Base-by-base conservation (phyloP, 1,139 yeast genomes). In the Pichia sp. region DNA sequence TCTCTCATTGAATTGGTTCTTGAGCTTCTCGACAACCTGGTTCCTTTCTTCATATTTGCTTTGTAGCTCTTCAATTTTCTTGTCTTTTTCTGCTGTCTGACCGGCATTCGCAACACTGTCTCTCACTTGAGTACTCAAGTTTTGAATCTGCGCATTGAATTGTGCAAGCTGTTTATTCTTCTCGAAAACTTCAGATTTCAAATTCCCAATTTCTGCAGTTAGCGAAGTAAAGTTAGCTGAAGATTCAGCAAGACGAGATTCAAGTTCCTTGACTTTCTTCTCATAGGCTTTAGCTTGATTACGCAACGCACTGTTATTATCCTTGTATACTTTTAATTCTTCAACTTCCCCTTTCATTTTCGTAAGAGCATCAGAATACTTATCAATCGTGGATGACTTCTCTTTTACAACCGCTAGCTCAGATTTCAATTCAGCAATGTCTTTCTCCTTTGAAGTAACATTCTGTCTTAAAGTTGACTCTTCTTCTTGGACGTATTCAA, bases 311-410 rank as follows among this genome's bases (percentile, higher is more conserved):
- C 77, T 73, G 64, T 89, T 88, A 63, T 91, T 85, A 64, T 90
- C 96, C 56, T 89, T 80, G 58, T 88, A 73, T 43, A 87, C 75
- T 60, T 82, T 85, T 65, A 90, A 70, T 59, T 87, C 92, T 55
- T 83, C 81, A 53, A 88, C 72, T 65, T 86, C 87, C 48, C 79
- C 80, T 58, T 80, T 64, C 55, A 87, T 70, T 50, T 77, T 76
- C n/a, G 76, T 71, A 53, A 84, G 83, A 45, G 83, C 84, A 30
- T 73, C 68, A 2, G 76, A 66, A 20, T 75, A 67, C 10, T 72
- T 72, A 6, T 75, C 72, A 33, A 79, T 65, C 51, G 77, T 73
- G 5, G 73, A 63, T 34, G 73, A 72, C 34, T 72, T 67, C 5
- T 71, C 63, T 52, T 73, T 72, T 3, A 73, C 63, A 53, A 72